Percentiles rank a stretch among this genome's conserved stretches.
phyloP scores from a whole-genome alignment of 2,329 filamentous ascomycete genomes.

The Ceratocystis diversiconidia region DNA sequence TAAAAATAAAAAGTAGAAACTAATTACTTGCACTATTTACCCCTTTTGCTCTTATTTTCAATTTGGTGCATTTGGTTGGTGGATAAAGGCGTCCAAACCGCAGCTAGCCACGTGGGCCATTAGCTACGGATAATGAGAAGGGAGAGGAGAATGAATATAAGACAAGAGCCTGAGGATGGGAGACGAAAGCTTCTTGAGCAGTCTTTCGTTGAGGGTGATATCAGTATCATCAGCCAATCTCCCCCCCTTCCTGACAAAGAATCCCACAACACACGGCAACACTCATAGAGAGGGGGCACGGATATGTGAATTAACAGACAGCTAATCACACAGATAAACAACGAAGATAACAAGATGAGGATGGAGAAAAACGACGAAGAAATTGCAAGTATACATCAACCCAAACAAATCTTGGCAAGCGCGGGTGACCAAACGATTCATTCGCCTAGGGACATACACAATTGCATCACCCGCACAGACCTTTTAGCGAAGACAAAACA shows the following conservation, averaged over 20 bases:
- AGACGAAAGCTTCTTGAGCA: too few relatives aligned
- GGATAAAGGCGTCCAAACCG: not conserved
- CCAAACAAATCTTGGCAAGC: too few relatives aligned
- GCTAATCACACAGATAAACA: too few relatives aligned
- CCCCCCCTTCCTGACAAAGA: too few relatives aligned
- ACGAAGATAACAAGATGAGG: too few relatives aligned
- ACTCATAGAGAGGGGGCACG: too few relatives aligned
- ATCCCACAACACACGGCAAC: too few relatives aligned
- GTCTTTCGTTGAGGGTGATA: too few relatives aligned
- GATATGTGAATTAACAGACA: too few relatives aligned
- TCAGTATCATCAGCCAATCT: too few relatives aligned
- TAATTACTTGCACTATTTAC: not conserved
- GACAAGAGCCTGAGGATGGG: not conserved
- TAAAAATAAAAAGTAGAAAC: not conserved
- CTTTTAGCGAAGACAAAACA: conserved; percentile 7
- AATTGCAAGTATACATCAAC: not conserved
- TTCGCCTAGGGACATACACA: not conserved
- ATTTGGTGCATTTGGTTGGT: not conserved
- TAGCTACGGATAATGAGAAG: not conserved
- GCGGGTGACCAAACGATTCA: too few relatives aligned
- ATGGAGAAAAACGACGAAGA: not conserved
- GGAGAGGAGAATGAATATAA: not conserved
- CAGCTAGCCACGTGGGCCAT: not conserved
- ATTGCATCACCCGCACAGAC: not conserved
- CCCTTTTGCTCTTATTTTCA: not conserved